Base-by-base conservation (phyloP, 2,329 filamentous ascomycete species). In the Pseudonectria foliicola region DNA sequence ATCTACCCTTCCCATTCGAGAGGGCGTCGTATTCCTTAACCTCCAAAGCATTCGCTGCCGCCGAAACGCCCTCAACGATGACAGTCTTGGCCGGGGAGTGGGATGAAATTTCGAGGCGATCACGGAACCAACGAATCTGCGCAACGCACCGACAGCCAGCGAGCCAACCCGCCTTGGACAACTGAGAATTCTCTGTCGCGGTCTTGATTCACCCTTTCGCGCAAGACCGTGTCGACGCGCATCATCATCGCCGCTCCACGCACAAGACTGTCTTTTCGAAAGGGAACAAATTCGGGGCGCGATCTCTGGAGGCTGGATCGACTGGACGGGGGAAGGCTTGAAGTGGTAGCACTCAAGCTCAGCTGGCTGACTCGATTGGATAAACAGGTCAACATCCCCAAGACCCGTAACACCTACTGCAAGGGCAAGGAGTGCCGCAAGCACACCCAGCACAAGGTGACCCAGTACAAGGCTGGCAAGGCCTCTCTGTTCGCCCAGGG, bases 401-500 rank as follows among this genome's bases (percentile, higher is more conserved):
- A 95, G 79, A 95, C 88, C 68, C 82, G 88, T 67, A 85, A 87
- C 75, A 95, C 89, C 70, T 95, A 88, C 77, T 94, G 86, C 86
- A 93, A 93, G 79, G 85, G 85, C 77, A 89, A 84, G 77, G 80
- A 87, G 63, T 94, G 88, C 85, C 79, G 77, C 62, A 87, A 88
- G 75, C 85, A 89, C 79, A 87, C 82, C 62, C 81, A 86, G 69
- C 84, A 89, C 79, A 87, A 87, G 75, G 85, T 92, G 64, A 92
- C 86, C 57, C 87, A 94, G 75, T 94, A 95, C 83, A 95, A 93
- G 77, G 85, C 86, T 64, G 86, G 86, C 70, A 94, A 94, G 81
- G 88, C 88, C 64, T 94, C 88, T 63, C 77, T 90, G 54, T 93
- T 88, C 77, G 88, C 88, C 46, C 90, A 98, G 81, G 90, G 90